Base-by-base conservation (phyloP, 208 protist genomes). In the Crithidia mellificae region DNA sequence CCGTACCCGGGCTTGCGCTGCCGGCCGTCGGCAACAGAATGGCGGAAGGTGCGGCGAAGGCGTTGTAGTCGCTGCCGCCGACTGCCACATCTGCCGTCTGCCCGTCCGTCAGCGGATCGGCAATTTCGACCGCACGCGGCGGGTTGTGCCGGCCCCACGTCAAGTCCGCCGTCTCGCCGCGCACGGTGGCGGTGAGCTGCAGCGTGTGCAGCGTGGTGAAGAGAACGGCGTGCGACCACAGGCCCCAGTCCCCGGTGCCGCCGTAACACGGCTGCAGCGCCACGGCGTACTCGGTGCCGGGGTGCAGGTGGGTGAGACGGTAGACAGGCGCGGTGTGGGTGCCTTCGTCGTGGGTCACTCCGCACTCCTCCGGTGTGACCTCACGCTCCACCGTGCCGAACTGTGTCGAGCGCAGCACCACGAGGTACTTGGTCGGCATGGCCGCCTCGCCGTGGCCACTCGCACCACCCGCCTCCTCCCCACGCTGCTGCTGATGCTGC, bases 241-340 rank as follows among this genome's bases (percentile, higher is more conserved):
- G 36, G 17, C 92, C 92, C 88, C 88, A 95, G 49, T 87, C 80
- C 1, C 61, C 59, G n/a, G 67, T 58, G 47, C 86, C 80, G 20
- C 83, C 88, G 78, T 96, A 97, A 61, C 81, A 68, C 20, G 93
- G 85, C 76, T 95, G 91, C 62, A 97, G 57, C 30, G 91, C 89
- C 30, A 93, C 74, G n/a, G 87, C 54, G 78, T 97, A 96, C 64
- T 82, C 80, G 30, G 80, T 91, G 38, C 63, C 83, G 0, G 89
- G 83, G 24, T 62, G 58, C 41, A 97, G 83, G 30, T 77, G 78
- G 4, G 83, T 64, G 11, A 94, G 39, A n/a, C 80, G 56, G 69
- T 90, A 96, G 46, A 52, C 70, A 29, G 47, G 34, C 5, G 44
- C 59, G 41, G 46, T 39, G 41, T 68, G 57, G 41, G 46, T 39